Evolutionary conservation across 2,329 filamentous ascomycete species (phyloP).

Genomic region (Hortaea werneckii): DNA sequence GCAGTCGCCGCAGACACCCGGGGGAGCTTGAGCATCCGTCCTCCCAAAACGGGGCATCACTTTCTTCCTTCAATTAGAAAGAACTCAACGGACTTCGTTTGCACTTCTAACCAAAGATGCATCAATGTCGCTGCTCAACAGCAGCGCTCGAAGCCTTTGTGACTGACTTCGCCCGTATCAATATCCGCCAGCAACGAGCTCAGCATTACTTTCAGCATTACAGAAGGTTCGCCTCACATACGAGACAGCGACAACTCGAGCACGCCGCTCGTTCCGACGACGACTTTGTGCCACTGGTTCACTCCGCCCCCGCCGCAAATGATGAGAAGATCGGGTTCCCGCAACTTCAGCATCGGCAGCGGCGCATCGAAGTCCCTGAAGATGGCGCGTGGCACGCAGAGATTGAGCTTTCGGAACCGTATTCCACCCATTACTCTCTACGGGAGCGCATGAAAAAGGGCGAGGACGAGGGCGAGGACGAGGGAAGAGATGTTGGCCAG

Average conservation of each 20-base stretch:
- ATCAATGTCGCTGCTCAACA: neutral
- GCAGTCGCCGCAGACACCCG: too few relatives aligned
- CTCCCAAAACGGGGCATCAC: too few relatives aligned
- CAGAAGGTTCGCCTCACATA: conserved; percentile 1
- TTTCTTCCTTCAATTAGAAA: too few relatives aligned
- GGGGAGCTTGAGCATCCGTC: too few relatives aligned
- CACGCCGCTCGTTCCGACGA: neutral
- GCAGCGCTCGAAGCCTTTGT: neutral
- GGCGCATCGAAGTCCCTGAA: neutral
- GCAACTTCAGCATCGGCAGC: too few relatives aligned
- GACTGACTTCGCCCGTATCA: neutral
- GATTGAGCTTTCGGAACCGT: neutral
- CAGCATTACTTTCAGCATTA: neutral
- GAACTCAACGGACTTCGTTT: too few relatives aligned
- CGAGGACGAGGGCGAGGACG: neutral
- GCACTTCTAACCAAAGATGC: neutral
- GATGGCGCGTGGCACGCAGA: neutral
- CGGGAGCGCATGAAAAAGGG: neutral
- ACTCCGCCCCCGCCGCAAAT: neutral
- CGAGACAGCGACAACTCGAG: neutral
- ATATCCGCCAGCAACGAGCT: conserved; percentile 1
- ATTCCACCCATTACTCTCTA: too few relatives aligned
- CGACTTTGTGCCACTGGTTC: neutral
- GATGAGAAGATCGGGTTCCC: neutral
- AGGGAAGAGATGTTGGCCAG: neutral